These are phyloP conservation scores for Paracamarosporium sp. DNA, from an alignment of 2,329 filamentous ascomycete genomes.

Conservation along the genomic window DNA sequence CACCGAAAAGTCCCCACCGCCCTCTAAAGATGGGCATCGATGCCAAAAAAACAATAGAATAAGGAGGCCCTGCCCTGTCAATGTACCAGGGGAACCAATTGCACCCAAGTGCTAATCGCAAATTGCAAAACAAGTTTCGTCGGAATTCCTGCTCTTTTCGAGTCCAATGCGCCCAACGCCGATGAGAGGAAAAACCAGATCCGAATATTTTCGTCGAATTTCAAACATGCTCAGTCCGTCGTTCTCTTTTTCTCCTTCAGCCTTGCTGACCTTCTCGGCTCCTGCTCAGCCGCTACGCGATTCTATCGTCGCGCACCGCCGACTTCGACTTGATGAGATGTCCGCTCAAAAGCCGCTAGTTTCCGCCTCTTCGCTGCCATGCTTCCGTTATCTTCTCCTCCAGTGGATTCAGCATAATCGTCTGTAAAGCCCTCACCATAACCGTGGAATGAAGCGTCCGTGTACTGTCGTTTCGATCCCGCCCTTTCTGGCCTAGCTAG, in stretches of 20 bases:
- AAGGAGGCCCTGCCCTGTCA: not conserved
- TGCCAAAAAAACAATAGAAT: constrained; percentile 8
- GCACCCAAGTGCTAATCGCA: not conserved
- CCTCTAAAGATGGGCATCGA: constrained; percentile 9
- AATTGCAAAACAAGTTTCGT: not conserved
- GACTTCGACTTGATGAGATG: constrained; percentile 43
- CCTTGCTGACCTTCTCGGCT: not conserved
- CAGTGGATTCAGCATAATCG: constrained; percentile 75
- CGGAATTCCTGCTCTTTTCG: constrained; percentile 7
- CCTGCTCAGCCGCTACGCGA: not conserved
- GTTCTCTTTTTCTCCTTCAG: not conserved
- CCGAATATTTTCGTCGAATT: constrained; percentile 8
- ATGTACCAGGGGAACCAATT: not conserved
- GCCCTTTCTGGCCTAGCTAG: constrained; percentile 67
- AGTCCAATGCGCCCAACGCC: constrained; percentile 4
- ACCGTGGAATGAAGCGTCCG: constrained; percentile 76
- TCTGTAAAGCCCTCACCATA: constrained; percentile 76
- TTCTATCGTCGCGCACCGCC: constrained; percentile 43
- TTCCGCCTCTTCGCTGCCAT: constrained; percentile 41
- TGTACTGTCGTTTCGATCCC: constrained; percentile 77
- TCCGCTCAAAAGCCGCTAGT: constrained; percentile 43
- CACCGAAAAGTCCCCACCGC: not conserved
- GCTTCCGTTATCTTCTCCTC: constrained; percentile 68
- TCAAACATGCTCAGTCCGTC: not conserved
- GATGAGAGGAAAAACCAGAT: not conserved